A percentile compares a stretch with the other conserved stretches of the same genome.
Evolutionary conservation across 306 rosid genomes (phyloP).

Genomic region (Carpinus viminea): DNA sequence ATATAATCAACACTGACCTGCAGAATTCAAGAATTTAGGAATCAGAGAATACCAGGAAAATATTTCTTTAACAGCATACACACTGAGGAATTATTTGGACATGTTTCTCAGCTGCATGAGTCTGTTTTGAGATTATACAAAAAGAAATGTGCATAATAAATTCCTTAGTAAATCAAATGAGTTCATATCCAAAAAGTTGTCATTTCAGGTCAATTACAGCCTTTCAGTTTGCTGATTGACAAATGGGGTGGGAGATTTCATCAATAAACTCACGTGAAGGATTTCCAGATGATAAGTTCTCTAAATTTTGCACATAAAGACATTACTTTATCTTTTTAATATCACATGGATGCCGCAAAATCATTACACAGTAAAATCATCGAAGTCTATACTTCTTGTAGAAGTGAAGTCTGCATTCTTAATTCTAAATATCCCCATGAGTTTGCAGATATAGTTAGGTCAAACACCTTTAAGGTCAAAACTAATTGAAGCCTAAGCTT

Average conservation of each 20-base stretch:
- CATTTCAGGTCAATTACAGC: not conserved
- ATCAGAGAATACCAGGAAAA: not conserved
- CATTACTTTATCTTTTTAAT: not conserved
- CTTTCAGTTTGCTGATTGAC: not conserved
- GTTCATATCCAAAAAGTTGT: not conserved
- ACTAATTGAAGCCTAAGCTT: slow-evolving; percentile 10
- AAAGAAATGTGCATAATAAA: not conserved
- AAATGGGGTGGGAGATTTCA: not conserved
- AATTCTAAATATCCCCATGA: not conserved
- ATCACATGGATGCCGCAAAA: not conserved
- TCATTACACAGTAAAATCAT: slow-evolving; percentile 3
- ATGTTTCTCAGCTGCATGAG: slow-evolving; percentile 5
- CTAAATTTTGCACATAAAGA: not conserved
- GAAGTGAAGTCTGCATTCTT: not conserved
- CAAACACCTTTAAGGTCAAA: slow-evolving; percentile 1
- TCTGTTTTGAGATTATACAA: not conserved
- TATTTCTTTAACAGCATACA: not conserved
- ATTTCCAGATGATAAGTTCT: not conserved
- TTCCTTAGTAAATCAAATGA: not conserved
- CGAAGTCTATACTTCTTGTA: not conserved
- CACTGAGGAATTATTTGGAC: slow-evolving; percentile 7
- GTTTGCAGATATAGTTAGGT: not conserved
- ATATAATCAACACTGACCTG: slow-evolving; percentile 90
- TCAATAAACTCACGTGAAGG: not conserved
- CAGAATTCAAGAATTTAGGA: slow-evolving; percentile 24